Evolutionary conservation across 2,329 filamentous ascomycete species (phyloP), one percentile per base, ranked within the genome.

Genomic region (Neofusicoccum umdonicola): DNA sequence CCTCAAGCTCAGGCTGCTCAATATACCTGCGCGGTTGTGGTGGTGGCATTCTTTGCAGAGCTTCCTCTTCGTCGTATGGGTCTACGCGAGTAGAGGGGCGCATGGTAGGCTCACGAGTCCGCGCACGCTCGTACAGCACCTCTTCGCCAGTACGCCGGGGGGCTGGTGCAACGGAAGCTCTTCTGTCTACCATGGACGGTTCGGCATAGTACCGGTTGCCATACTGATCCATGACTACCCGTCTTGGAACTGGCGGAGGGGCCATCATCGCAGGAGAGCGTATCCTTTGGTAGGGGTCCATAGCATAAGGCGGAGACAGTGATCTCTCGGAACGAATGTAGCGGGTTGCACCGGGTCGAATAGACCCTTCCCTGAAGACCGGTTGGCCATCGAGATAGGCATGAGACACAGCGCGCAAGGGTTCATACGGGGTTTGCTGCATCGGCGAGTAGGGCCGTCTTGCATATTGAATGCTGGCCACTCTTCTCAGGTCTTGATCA

Each of bases 161-260:
- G 41, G 83, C 79, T 45, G 85, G 82, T 4, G 83, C 84, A 15
- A 84, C 80, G 7, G 86, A 87, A 57, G 63, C 56, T 31, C 63
- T 13, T 31, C 45, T 50, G 39, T 56, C 44, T 22, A 52, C 39
- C 31, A 35, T 4, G 11, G 64, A 68, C 17, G 84, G 77, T 47
- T 82, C 81, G 67, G 87, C 85, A 66, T 86, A 86, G 78, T 93
- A 97, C 73, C 92, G 88, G 74, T 91, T 91, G 45, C 93, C 93
- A 76, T 88, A 91, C 67, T 91, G 87, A 77, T 97, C 93, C 63
- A 96, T 83, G 39, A 96, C 83, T 67, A 97, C 89, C 67, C 89
- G 87, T 63, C 88, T 81, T 51, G 85, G 80, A 17, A 85, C 74
- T 9, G 76, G 78, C 17, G 74, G 83, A 41, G 64, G 64, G 31